Conservation (phyloP, 495 filamentous ascomycete species). For the Penicillium psychrofluorescens region DNA sequence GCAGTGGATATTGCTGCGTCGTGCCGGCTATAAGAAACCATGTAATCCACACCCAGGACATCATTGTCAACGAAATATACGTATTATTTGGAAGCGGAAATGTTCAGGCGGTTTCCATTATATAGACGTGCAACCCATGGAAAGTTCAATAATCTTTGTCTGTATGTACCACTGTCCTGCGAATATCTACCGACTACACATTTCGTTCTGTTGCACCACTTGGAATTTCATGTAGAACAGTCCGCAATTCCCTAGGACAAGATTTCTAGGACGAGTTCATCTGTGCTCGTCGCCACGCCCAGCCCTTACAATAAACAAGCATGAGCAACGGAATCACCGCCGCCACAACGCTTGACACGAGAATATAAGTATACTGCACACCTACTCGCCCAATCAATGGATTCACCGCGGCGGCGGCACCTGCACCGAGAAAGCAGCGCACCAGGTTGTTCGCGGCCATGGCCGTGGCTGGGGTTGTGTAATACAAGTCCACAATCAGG, state of each 20-base stretch:
- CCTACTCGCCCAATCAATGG: conserved; percentile 42
- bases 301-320: conserved; percentile 11
- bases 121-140: too few relatives aligned
- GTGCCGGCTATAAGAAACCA: not conserved
- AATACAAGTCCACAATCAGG: conserved; percentile 55
- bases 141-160: too few relatives aligned
- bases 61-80: not conserved
- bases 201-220: too few relatives aligned
- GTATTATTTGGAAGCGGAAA: too few relatives aligned
- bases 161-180: too few relatives aligned
- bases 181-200: too few relatives aligned
- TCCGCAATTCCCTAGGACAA: not conserved
- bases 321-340: conserved; percentile 8
- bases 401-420: conserved; percentile 48
- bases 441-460: conserved; percentile 67
- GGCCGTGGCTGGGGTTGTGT: conserved; percentile 49
- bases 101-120: too few relatives aligned
- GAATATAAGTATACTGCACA: conserved; percentile 9
- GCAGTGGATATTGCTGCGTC: not conserved
- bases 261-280: not conserved
- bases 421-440: conserved; percentile 59
- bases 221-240: too few relatives aligned
- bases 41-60: not conserved
- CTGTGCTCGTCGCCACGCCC: conserved; percentile 7
- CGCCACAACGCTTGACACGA: conserved; percentile 9